A percentile compares a stretch with the other conserved stretches of the same genome.
Conservation (phyloP, 2,329 filamentous ascomycete genomes). For the Colletotrichum tamarilloi region DNA sequence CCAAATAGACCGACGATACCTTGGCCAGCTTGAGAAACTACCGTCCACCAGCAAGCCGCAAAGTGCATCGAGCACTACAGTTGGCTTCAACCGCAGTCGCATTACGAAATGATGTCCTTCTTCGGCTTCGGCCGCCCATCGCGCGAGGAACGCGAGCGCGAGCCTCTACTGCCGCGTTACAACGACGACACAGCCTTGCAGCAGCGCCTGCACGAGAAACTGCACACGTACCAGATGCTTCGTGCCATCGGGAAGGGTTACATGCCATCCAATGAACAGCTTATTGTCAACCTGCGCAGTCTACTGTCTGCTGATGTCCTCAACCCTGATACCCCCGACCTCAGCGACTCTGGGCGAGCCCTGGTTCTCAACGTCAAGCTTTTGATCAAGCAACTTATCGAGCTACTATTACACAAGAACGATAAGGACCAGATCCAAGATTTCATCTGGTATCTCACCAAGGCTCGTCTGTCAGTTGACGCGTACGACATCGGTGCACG, state of each 20-base stretch:
- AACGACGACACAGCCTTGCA: slow-evolving; percentile 84
- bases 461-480: slow-evolving; percentile 78
- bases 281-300: slow-evolving; percentile 81
- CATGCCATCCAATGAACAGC: slow-evolving; percentile 92
- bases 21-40: neutral
- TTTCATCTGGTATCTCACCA: slow-evolving; percentile 85
- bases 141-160: slow-evolving; percentile 68
- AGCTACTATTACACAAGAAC: slow-evolving; percentile 87
- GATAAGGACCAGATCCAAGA: slow-evolving; percentile 87
- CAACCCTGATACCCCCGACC: slow-evolving; percentile 75
- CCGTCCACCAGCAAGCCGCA: too few relatives aligned
- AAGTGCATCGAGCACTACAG: neutral
- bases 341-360: slow-evolving; percentile 82
- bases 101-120: slow-evolving; percentile 67
- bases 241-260: slow-evolving; percentile 84
- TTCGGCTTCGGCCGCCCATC: slow-evolving; percentile 66
- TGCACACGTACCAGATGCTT: slow-evolving; percentile 93
- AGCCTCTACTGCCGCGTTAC: slow-evolving; percentile 86
- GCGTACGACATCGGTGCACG: slow-evolving; percentile 70
- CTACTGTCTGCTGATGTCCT: slow-evolving; percentile 82
- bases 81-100: neutral
- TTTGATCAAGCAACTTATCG: slow-evolving; percentile 83
- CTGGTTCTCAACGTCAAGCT: slow-evolving; percentile 78
- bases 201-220: slow-evolving; percentile 83
- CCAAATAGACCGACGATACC: neutral